These are phyloP conservation scores for Catunica adiposa DNA, from an alignment of 2,329 filamentous ascomycete species.

Conservation along the genomic window DNA sequence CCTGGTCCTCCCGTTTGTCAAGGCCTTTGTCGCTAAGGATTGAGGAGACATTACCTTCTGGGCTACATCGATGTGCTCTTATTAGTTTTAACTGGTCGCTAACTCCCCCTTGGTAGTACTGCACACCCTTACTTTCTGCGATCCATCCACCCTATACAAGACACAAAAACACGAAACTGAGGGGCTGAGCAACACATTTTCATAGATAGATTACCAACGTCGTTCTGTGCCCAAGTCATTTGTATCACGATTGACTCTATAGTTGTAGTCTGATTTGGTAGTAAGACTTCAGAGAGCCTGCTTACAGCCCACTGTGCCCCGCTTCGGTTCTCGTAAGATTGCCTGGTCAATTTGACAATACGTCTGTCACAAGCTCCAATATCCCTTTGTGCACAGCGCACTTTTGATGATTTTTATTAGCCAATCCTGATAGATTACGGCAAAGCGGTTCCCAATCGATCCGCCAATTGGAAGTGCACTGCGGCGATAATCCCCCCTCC, in stretches of 20 bases:
- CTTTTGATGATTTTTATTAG: too few relatives aligned
- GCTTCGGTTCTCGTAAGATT: neutral
- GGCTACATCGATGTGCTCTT: neutral
- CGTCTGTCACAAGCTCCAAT: neutral
- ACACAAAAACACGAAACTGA: neutral
- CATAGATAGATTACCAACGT: too few relatives aligned
- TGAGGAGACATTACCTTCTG: too few relatives aligned
- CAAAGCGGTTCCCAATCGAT: neutral
- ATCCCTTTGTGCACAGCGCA: neutral
- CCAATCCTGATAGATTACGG: too few relatives aligned
- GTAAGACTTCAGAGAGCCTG: neutral
- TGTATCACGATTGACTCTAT: too few relatives aligned
- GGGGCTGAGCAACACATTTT: neutral
- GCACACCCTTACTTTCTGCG: neutral
- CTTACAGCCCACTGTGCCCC: neutral
- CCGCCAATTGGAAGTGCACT: neutral
- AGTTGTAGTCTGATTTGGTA: too few relatives aligned
- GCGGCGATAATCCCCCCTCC: neutral
- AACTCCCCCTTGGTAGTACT: slow-evolving; percentile 2
- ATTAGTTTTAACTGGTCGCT: neutral
- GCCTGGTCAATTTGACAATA: neutral
- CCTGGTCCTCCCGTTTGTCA: too few relatives aligned
- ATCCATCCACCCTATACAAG: neutral
- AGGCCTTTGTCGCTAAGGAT: too few relatives aligned
- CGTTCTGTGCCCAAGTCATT: too few relatives aligned